Evolutionary conservation across 2,329 filamentous ascomycete species (phyloP).

Genomic region (Aspergillus jensenii): DNA sequence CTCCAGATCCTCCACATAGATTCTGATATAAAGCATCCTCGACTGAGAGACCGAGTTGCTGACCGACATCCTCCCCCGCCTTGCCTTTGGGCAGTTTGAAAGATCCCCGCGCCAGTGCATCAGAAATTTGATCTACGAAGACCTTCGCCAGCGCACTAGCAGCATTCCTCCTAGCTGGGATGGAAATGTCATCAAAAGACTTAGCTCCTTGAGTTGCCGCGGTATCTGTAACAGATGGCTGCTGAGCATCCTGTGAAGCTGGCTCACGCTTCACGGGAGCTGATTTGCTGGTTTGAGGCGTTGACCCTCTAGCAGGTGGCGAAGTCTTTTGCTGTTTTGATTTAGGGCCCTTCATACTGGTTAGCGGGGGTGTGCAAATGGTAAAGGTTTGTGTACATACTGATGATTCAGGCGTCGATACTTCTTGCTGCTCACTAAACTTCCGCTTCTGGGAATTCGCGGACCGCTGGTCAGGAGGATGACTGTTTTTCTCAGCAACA

Average conservation of each 20-base stretch:
- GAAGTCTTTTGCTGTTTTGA: conserved; percentile 43
- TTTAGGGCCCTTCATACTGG: conserved; percentile 36
- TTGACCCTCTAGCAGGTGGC: conserved; percentile 22
- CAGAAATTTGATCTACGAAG: conserved; percentile 65
- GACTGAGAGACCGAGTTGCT: conserved; percentile 72
- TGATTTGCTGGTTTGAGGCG: conserved; percentile 24
- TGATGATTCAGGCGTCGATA: conserved; percentile 24
- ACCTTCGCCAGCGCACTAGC: conserved; percentile 71
- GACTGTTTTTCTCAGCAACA: conserved; percentile 30
- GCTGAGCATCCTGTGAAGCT: conserved; percentile 26
- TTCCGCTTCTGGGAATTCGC: conserved; percentile 46
- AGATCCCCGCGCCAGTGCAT: conserved; percentile 64
- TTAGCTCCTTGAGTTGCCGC: conserved; percentile 33
- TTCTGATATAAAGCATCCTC: conserved; percentile 67
- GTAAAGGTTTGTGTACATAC: conserved; percentile 25
- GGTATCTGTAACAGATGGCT: conserved; percentile 31
- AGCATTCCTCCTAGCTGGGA: conserved; percentile 64
- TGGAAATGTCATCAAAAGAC: conserved; percentile 54
- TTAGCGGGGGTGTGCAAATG: conserved; percentile 24
- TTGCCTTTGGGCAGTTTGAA: conserved; percentile 64
- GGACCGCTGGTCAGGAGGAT: conserved; percentile 21
- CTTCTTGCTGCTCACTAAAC: conserved; percentile 40
- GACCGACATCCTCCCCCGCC: conserved; percentile 63
- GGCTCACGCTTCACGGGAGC: conserved; percentile 35
- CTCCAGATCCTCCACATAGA: conserved; percentile 50